Conservation (phyloP, 1,284 basidiomycete genomes). For the Leccinum griseonigrum region DNA sequence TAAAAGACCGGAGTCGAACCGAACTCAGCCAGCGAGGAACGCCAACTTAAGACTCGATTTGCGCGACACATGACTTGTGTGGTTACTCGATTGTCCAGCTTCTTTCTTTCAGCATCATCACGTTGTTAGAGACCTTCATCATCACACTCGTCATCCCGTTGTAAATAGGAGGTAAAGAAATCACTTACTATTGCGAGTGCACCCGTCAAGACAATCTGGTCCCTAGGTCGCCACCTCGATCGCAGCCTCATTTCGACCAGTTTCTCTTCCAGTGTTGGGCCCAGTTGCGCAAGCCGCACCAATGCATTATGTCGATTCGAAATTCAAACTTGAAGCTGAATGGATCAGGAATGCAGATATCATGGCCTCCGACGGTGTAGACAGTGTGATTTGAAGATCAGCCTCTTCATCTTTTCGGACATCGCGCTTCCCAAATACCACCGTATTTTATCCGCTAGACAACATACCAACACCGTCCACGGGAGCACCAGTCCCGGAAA, state of each 20-base stretch:
- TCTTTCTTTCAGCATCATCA: background rate
- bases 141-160: background rate
- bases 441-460: no score
- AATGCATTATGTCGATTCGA: background rate
- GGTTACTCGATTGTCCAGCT: background rate
- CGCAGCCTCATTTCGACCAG: conserved; percentile 32
- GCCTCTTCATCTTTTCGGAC: no score
- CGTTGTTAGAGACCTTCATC: background rate
- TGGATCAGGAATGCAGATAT: conserved; percentile 35
- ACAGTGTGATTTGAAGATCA: no score
- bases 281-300: background rate
- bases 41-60: background rate
- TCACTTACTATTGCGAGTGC: conserved; percentile 18
- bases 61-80: background rate
- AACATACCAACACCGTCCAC: no score
- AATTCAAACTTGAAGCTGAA: background rate
- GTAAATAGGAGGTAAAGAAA: background rate
- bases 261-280: conserved; percentile 15
- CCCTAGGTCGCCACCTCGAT: conserved; percentile 56
- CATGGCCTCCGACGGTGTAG: conserved; percentile 27
- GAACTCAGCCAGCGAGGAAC: background rate
- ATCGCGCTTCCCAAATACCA: no score
- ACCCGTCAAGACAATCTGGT: conserved; percentile 55
- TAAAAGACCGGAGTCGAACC: background rate
- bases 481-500: no score